phyloP scores from a whole-genome alignment of 306 rosid genomes.

The Pyrus bretschneideri region DNA sequence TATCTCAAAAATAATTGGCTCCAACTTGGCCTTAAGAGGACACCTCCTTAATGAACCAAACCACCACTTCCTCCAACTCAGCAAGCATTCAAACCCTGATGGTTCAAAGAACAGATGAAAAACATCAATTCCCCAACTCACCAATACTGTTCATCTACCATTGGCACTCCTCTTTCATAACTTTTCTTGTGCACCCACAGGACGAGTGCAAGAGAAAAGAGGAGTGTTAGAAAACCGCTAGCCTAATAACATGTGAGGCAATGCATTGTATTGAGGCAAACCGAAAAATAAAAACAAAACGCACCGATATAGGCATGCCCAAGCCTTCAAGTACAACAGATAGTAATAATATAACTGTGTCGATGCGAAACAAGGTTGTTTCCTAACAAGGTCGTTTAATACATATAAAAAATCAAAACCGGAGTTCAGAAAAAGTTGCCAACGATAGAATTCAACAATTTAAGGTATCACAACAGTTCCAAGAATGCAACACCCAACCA shows the following conservation, averaged over 20 bases:
- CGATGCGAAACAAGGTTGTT: conserved; percentile 31
- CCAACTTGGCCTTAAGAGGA: neutral
- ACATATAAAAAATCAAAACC: conserved; percentile 31
- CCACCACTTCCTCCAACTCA: neutral
- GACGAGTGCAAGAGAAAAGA: neutral
- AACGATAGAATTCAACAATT: conserved; percentile 48
- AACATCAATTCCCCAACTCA: too few species aligned
- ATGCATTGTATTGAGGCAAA: neutral
- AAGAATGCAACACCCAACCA: conserved; percentile 40
- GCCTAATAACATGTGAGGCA: neutral
- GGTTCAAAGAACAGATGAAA: too few species aligned
- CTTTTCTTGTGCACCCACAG: neutral
- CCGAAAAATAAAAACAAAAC: neutral
- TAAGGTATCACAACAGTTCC: conserved; percentile 53
- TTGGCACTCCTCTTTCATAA: neutral
- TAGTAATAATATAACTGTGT: conserved; percentile 4
- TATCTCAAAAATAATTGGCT: neutral
- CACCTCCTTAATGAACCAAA: neutral
- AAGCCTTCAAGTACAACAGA: conserved; percentile 3
- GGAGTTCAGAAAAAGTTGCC: conserved; percentile 33
- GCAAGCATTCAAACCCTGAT: neutral
- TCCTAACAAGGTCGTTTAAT: conserved; percentile 54
- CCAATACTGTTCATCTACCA: neutral
- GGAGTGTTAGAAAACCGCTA: too few species aligned
- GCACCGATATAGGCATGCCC: neutral